Evolutionary conservation across 208 protist genomes (phyloP), one percentile per base, ranked within the genome.

Genomic region (Balamuthia mandrillaris): DNA sequence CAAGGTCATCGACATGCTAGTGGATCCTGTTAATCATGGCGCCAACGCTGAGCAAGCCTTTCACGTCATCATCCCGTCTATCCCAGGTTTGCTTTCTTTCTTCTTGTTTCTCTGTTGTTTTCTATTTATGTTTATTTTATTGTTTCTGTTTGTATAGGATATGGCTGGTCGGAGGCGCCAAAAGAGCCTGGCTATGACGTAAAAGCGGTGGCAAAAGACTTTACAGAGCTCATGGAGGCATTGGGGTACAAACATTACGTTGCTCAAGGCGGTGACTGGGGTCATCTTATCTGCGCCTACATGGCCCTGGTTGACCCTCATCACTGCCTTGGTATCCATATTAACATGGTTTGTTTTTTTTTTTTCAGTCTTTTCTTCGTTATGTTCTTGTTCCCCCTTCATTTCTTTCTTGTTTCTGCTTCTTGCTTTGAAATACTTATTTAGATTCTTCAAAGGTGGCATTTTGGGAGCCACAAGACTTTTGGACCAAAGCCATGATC

Each of bases 241-340:
- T 35, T 81, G 45, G 44, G 51, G 47, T 61, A 63, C 72, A 81
- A 81, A 33, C 72, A 60, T 29, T 63, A 54, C 72, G 72, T 54
- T 31, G 49, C 51, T 10, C 72, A 81, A 29, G 74, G 74, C 3
- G 74, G 74, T 52, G 74, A 82, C 29, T 82, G 74, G 74, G 74
- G 74, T 29, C 58, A 52, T 52, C 3, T 39, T 18, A 47, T 82
- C 54, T 29, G 31, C 39, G 24, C 74, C n/a, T 31, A 82, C n/a
- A 31, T 82, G 3, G 74, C 51, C 21, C 16, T 42, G 39, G 37
- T 39, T 31, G 45, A 78, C 18, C 52, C 74, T 18, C 27, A 82
- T n/a, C 45, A 82, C 33, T 60, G 49, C n/a, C 47, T 27, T 14
- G 74, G 51, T 12, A 27, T 82, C 35, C 74, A 82, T 35, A 27